Percentiles rank a stretch among this genome's conserved stretches.
These are phyloP conservation scores for Ichthyophthirius multifiliis DNA, from an alignment of 169 alveolate species.

Conservation along the genomic window DNA sequence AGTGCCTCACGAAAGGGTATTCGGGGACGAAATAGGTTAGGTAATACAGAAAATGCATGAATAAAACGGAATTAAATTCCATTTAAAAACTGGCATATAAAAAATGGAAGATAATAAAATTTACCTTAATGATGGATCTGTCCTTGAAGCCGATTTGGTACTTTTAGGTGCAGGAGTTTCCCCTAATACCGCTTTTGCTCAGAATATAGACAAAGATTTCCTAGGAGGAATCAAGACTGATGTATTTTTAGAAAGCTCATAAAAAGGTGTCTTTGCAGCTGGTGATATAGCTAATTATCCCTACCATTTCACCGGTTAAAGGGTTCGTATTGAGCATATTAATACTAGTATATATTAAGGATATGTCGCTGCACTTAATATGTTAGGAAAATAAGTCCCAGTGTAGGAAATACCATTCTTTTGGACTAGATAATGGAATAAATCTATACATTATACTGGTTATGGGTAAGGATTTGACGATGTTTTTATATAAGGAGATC, in stretches of 20 bases:
- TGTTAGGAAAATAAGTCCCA: slow-evolving; percentile 62
- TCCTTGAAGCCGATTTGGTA: slow-evolving; percentile 58
- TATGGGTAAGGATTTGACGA: slow-evolving; percentile 47
- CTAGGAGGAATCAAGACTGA: slow-evolving; percentile 52
- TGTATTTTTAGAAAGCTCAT: slow-evolving; percentile 52
- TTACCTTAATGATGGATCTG: slow-evolving; percentile 46
- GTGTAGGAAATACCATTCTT: slow-evolving; percentile 62
- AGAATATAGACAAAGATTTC: background rate
- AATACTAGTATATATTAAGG: slow-evolving; percentile 61
- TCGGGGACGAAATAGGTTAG: slow-evolving; percentile 59
- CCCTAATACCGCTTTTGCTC: slow-evolving; percentile 44
- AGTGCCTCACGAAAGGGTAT: slow-evolving; percentile 48
- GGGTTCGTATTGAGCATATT: slow-evolving; percentile 65
- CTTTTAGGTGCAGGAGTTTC: slow-evolving; percentile 65
- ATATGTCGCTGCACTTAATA: slow-evolving; percentile 61
- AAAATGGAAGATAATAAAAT: slow-evolving; percentile 40
- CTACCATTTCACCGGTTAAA: slow-evolving; percentile 55
- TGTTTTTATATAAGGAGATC: slow-evolving; percentile 55
- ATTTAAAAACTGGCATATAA: slow-evolving; percentile 20
- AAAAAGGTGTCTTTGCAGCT: slow-evolving; percentile 58
- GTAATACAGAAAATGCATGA: slow-evolving; percentile 42
- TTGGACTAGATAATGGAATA: slow-evolving; percentile 68
- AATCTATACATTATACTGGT: slow-evolving; percentile 55
- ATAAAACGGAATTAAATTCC: slow-evolving; percentile 48
- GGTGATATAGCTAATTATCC: slow-evolving; percentile 71